Percentiles rank a stretch among this genome's conserved stretches.
phyloP scores from a whole-genome alignment of 2,329 filamentous ascomycete species.

The Sporothrix euskadiensis region DNA sequence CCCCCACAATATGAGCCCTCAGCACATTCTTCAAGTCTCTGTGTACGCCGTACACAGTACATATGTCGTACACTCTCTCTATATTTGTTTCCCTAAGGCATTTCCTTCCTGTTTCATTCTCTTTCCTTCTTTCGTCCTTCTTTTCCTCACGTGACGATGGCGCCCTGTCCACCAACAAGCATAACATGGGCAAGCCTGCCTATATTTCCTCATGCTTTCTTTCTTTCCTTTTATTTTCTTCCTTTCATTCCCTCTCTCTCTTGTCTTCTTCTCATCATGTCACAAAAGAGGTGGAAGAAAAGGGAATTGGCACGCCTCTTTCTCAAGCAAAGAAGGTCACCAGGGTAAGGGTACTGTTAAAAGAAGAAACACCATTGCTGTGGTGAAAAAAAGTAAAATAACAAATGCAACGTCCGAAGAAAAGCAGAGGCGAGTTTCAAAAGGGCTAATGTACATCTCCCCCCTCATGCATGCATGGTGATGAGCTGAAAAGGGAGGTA shows the following conservation, averaged over 20 bases:
- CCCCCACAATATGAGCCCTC: background rate
- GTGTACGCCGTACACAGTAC: background rate
- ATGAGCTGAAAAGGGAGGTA: conserved; percentile 12
- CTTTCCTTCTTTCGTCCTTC: background rate
- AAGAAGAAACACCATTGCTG: background rate
- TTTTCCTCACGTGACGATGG: background rate
- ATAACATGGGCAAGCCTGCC: background rate
- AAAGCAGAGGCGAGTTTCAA: conserved; percentile 10
- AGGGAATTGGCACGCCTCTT: background rate
- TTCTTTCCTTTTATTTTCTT: background rate
- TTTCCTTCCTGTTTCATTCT: background rate
- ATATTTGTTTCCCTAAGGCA: background rate
- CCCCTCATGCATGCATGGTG: conserved; percentile 3
- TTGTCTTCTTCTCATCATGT: background rate
- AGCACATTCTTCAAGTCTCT: background rate
- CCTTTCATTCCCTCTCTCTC: background rate
- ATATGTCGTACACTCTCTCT: background rate
- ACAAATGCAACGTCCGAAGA: background rate
- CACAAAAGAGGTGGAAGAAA: background rate
- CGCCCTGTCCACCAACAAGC: conserved; percentile 15
- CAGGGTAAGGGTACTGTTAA: background rate
- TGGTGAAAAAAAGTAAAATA: background rate
- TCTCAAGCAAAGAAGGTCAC: background rate
- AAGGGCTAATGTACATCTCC: background rate
- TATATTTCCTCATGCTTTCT: background rate